These are phyloP conservation scores for Mediolabrus comicus DNA, from an alignment of 108 stramenopile genomes.

Conservation along the genomic window DNA sequence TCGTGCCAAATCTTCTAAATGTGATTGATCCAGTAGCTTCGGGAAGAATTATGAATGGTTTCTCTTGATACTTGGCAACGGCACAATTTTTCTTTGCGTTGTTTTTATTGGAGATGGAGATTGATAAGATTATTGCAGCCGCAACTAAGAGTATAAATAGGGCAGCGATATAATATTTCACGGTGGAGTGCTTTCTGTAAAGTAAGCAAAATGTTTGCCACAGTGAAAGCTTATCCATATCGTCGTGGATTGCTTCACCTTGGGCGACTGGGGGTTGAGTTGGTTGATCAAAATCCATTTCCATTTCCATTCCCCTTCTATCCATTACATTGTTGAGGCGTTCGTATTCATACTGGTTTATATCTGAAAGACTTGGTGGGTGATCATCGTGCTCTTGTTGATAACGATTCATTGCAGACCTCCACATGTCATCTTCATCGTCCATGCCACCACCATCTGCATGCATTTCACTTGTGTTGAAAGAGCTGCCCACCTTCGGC, in stretches of 20 bases:
- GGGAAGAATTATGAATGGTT: neutral
- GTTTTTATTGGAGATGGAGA: slow-evolving; percentile 9
- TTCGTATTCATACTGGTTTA: neutral
- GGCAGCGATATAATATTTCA: slow-evolving; percentile 14
- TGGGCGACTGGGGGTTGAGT: neutral
- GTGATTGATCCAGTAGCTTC: neutral
- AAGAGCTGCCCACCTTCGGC: neutral
- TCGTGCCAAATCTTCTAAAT: slow-evolving; percentile 17
- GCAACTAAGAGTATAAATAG: slow-evolving; percentile 17
- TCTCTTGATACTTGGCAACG: neutral
- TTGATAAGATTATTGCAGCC: slow-evolving; percentile 3
- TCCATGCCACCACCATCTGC: neutral
- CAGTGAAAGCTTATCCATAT: slow-evolving; percentile 11
- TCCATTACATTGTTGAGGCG: neutral
- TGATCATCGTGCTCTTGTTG: slow-evolving; percentile 10
- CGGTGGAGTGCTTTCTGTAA: slow-evolving; percentile 7
- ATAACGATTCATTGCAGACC: neutral
- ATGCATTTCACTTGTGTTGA: neutral
- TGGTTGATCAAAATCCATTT: slow-evolving; percentile 1
- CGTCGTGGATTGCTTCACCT: neutral
- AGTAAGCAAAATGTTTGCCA: slow-evolving; percentile 29
- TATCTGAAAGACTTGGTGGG: neutral
- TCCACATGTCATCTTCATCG: slow-evolving; percentile 7
- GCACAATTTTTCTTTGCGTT: slow-evolving; percentile 1
- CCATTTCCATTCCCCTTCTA: neutral